Evolutionary conservation across 2,329 filamentous ascomycete genomes (phyloP), one percentile per base, ranked within the genome.

Genomic region (Amauroascus verrucosus): DNA sequence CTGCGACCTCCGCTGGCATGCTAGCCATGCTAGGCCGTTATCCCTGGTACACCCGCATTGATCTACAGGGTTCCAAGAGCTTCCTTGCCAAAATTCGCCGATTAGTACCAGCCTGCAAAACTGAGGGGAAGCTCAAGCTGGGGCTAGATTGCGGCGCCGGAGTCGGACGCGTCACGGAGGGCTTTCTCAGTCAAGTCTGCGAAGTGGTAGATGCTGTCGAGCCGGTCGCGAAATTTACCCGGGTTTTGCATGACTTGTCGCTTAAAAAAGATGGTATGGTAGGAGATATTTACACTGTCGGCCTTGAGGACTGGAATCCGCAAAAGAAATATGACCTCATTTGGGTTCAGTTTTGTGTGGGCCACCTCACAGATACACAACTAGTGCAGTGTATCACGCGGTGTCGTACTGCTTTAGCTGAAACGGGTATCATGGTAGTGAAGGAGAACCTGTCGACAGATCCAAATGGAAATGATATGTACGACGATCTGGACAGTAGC

Each of bases 291-390:
- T 84, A 81, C 70, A 88, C 85, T 59, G 70, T 84, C 1, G 87
- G 88, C 0, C 71, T 95, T 0, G 84, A 95, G 67, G 76, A 78
- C 26, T 94, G 87, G 87, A 73, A 77, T 0, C 70, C 67, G 3
- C 57, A 58, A 48, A 68, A 68, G 7, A 66, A 70, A 47, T 96
- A 96, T 68, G 85, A 90, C 65, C 67, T 95, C 44, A 82, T 96
- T 56, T 95, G 88, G 87, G 84, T 80, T 50, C 90, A 96, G 68
- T 95, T 90, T 89, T 96, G 89, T 67, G 69, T 91, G 6, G 85
- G 87, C 22, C 85, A 96, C 67, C 72, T 95, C 52, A 88, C 80
- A 0, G 88, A 95, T 64, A 70, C 69, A 6, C 82, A 94, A 65
- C 65, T 96, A 3, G 73, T 85, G 0, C 72, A 71, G 1, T 95